Conservation (phyloP, 2,329 filamentous ascomycete species). For the Apiospora pterosperma region DNA sequence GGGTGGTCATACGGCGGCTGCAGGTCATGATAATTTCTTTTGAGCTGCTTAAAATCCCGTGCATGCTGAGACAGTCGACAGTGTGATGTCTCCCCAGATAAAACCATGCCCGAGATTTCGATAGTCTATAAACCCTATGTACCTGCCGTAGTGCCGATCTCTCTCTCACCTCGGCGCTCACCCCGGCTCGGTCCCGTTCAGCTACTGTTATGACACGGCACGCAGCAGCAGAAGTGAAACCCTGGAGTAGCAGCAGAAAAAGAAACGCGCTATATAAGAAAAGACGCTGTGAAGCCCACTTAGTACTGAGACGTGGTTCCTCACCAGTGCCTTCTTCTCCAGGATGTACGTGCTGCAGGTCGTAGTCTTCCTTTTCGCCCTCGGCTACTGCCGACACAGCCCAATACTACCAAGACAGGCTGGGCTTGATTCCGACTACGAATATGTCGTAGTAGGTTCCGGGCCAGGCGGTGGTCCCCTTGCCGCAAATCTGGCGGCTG, state of each 20-base stretch:
- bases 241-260: not conserved
- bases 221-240: not conserved
- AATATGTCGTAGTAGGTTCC: conserved; percentile 47
- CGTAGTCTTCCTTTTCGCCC: not conserved
- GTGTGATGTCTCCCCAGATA: not conserved
- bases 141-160: not conserved
- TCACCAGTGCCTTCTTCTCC: not conserved
- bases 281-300: not conserved
- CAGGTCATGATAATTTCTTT: not conserved
- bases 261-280: not conserved
- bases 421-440: conserved; percentile 26
- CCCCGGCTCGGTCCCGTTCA: not conserved
- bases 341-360: not conserved
- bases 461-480: conserved; percentile 49
- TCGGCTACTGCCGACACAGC: conserved; percentile 6
- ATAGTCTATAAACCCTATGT: not conserved
- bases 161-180: not conserved
- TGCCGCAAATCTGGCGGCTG: conserved; percentile 47
- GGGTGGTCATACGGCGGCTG: not conserved
- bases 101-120: not conserved
- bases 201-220: not conserved
- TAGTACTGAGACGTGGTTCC: not conserved
- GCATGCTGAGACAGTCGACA: not conserved
- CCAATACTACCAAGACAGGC: conserved; percentile 5
- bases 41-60: not conserved